A percentile compares a stretch with the other conserved stretches of the same genome.
These are phyloP conservation scores for Butyriboletus regius DNA, from an alignment of 1,284 basidiomycete genomes.

Conservation along the genomic window DNA sequence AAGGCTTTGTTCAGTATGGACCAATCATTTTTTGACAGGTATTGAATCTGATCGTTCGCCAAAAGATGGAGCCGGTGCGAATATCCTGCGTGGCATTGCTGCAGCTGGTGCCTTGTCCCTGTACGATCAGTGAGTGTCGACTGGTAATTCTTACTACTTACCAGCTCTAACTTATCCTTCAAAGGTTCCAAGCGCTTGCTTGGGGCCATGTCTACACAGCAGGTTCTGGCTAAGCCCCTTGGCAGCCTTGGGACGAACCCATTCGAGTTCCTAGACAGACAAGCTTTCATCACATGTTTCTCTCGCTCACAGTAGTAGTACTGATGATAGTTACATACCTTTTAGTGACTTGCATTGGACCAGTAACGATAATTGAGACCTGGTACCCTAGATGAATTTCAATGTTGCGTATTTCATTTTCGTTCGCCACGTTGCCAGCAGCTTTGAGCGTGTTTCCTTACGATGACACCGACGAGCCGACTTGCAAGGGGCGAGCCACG, in stretches of 20 bases:
- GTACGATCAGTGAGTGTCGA: conserved; percentile 53
- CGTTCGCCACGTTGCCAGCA: not conserved
- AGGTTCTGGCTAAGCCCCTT: conserved; percentile 28
- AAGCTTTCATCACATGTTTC: not conserved
- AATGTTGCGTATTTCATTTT: not conserved
- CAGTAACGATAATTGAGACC: not conserved
- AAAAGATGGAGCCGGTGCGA: conserved; percentile 49
- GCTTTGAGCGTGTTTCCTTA: not conserved
- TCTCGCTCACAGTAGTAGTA: not conserved
- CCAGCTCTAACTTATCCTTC: not conserved
- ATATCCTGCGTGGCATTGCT: conserved; percentile 59
- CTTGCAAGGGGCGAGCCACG: not conserved
- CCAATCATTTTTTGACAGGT: not conserved
- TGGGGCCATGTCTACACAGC: conserved; percentile 39
- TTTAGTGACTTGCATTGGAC: not conserved
- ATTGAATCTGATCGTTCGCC: conserved; percentile 1
- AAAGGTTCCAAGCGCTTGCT: conserved; percentile 40
- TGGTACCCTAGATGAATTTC: not conserved
- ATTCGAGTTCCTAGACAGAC: not conserved
- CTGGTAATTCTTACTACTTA: not conserved
- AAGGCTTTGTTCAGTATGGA: conserved; percentile 52
- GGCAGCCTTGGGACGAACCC: not conserved
- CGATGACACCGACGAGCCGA: not conserved
- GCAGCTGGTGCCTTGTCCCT: conserved; percentile 66
- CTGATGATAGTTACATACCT: not conserved